Evolutionary conservation across 2,329 filamentous ascomycete species (phyloP), one percentile per base, ranked within the genome.

Genomic region (Fusarium chaquense): DNA sequence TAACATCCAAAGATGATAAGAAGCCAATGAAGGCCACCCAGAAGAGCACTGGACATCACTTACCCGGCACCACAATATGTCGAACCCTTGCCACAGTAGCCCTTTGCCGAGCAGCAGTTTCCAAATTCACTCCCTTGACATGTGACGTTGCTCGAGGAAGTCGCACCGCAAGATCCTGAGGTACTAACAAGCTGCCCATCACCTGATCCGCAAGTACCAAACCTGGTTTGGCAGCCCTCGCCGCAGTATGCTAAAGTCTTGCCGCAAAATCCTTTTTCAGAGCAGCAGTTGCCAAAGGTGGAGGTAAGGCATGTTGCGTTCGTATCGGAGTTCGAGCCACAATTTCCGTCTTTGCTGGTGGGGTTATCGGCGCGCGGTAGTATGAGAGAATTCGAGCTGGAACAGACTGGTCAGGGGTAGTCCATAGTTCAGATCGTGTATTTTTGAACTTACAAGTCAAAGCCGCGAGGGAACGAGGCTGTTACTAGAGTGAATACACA

Each of bases 241-340:
- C 38, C 28, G 22, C 58, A 62, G 38, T 62, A 62, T 24, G 55
- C 58, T 52, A 33, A 15, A 38, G 58, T 62, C 58, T 62, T 62
- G 18, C 58, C 58, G 20, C 58, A 62, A 45, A 52, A 62, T 0
- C 58, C 58, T 41, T 59, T 62, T 5, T 30, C 32, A 26, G 58
- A 62, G 45, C 58, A 62, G 40, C 58, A 62, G 40, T 62, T 62
- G 26, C 58, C 58, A 33, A 40, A 62, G 30, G 54, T 52, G 15
- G 58, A 62, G 32, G 54, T 60, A 40, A 62, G 58, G 38, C 58
- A 62, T 62, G 58, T 62, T 36, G 58, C 58, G 58, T 62, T 62
- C 5, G 38, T 52, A 9, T 62, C 58, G 7, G 58, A 62, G 50
- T 62, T 62, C 7, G 58, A 52, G 28, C 58, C 58, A 51, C 58